Percentiles rank a stretch among this genome's conserved stretches.
These are phyloP conservation scores for Naganishia antarctica DNA, from an alignment of 768 basidiomycete genomes.

Conservation along the genomic window DNA sequence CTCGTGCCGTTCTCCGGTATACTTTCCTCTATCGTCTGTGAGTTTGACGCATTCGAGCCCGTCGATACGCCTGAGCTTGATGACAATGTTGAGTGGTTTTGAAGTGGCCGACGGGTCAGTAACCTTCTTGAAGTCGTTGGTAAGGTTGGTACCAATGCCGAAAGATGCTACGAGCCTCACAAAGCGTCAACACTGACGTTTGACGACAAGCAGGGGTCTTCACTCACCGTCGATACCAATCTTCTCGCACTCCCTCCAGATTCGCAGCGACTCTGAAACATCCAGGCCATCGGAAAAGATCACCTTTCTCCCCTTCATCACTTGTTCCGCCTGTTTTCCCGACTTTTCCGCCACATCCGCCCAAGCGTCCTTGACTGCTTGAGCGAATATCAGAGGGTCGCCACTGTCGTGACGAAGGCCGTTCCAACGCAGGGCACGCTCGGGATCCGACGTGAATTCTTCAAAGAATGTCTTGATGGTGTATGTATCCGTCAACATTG, in stretches of 20 bases:
- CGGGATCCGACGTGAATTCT: slow-evolving; percentile 53
- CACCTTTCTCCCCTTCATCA: slow-evolving; percentile 59
- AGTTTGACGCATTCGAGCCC: slow-evolving; percentile 80
- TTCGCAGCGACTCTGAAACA: slow-evolving; percentile 62
- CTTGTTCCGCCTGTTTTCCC: slow-evolving; percentile 17
- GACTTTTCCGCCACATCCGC: slow-evolving; percentile 63
- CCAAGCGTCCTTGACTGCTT: slow-evolving; percentile 68
- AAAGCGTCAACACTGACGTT: background rate
- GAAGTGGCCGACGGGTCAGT: slow-evolving; percentile 42
- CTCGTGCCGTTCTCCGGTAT: slow-evolving; percentile 62
- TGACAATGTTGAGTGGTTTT: slow-evolving; percentile 75
- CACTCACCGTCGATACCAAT: slow-evolving; percentile 59
- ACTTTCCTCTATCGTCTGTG: slow-evolving; percentile 87
- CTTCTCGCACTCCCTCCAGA: slow-evolving; percentile 68
- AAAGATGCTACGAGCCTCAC: slow-evolving; percentile 62
- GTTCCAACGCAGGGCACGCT: slow-evolving; percentile 66
- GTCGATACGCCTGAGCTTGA: slow-evolving; percentile 76
- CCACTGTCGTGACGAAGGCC: slow-evolving; percentile 92
- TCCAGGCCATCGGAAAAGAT: slow-evolving; percentile 80
- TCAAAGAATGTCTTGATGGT: slow-evolving; percentile 79
- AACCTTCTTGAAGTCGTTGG: slow-evolving; percentile 69
- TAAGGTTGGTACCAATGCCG: slow-evolving; percentile 87
- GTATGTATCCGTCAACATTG: slow-evolving; percentile 93
- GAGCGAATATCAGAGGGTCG: slow-evolving; percentile 75
- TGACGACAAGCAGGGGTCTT: background rate